A percentile compares a stretch with the other conserved stretches of the same genome.
These are phyloP conservation scores for Cryptococcus depauperatus DNA, from an alignment of 1,284 basidiomycete genomes.

Conservation along the genomic window DNA sequence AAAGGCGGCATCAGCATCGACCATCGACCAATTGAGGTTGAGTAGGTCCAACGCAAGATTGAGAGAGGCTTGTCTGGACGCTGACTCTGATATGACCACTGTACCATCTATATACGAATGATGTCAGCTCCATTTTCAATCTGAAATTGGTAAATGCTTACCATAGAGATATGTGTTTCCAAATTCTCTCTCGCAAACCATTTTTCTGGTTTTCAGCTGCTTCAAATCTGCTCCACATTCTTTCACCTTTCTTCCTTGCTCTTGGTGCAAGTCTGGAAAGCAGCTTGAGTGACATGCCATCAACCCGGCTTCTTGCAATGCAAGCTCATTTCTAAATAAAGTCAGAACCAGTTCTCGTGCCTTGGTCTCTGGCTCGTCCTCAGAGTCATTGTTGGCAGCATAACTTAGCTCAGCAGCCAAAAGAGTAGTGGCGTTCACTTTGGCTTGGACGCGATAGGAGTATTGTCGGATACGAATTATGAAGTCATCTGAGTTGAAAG, in stretches of 20 bases:
- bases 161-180: conserved; percentile 71
- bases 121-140: not conserved
- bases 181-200: conserved; percentile 62
- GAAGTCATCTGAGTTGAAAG: conserved; percentile 34
- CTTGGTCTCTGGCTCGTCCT: conserved; percentile 22
- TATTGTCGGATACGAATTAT: conserved; percentile 48
- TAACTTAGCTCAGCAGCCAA: conserved; percentile 29
- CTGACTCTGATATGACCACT: conserved; percentile 30
- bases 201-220: conserved; percentile 54
- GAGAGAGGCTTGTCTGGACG: conserved; percentile 41
- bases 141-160: conserved; percentile 7
- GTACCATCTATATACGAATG: conserved; percentile 19
- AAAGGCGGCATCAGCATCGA: conserved; percentile 66
- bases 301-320: conserved; percentile 29
- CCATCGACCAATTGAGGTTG: conserved; percentile 60
- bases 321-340: conserved; percentile 36
- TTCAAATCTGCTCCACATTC: conserved; percentile 36
- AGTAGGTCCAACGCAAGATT: conserved; percentile 43
- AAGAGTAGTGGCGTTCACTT: conserved; percentile 34
- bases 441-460: conserved; percentile 52
- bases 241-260: conserved; percentile 17
- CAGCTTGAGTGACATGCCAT: conserved; percentile 29
- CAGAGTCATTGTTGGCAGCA: conserved; percentile 21
- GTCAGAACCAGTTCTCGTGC: conserved; percentile 26
- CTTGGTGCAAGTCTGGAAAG: conserved; percentile 34